These are phyloP conservation scores for Debaryomycetaceae sp. DNA, from an alignment of 1,139 yeast genomes.

Conservation along the genomic window DNA sequence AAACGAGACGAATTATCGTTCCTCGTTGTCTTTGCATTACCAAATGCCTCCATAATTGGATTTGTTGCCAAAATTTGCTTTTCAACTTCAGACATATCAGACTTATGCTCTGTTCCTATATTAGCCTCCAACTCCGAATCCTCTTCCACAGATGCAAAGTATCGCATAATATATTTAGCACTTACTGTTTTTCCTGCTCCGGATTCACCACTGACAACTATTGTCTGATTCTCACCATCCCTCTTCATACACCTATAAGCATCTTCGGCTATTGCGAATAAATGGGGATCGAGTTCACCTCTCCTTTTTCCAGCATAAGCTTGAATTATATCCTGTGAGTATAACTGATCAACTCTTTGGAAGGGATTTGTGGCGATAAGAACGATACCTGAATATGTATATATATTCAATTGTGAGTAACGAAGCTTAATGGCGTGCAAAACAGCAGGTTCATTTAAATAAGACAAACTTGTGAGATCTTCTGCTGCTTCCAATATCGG, in stretches of 20 bases:
- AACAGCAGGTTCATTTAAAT: slow-evolving; percentile 94
- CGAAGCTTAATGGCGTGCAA: slow-evolving; percentile 90
- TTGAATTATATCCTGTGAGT: slow-evolving; percentile 88
- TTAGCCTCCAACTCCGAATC: slow-evolving; percentile 36
- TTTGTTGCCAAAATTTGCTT: slow-evolving; percentile 94
- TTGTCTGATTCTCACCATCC: slow-evolving; percentile 84
- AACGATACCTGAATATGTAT: slow-evolving; percentile 96
- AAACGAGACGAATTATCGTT: slow-evolving; percentile 97
- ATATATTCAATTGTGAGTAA: slow-evolving; percentile 83
- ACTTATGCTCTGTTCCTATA: slow-evolving; percentile 43
- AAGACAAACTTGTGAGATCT: slow-evolving; percentile 87
- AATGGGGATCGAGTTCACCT: slow-evolving; percentile 94
- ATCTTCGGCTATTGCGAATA: slow-evolving; percentile 97
- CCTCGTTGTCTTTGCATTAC: slow-evolving; percentile 96
- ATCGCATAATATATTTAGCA: slow-evolving; percentile 96
- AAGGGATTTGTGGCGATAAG: slow-evolving; percentile 96
- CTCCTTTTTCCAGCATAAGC: slow-evolving; percentile 90
- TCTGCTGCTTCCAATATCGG: slow-evolving; percentile 92
- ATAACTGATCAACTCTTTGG: slow-evolving; percentile 85
- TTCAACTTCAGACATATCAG: slow-evolving; percentile 88
- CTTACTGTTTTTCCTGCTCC: slow-evolving; percentile 99
- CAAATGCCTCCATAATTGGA: slow-evolving; percentile 98
- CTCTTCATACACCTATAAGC: slow-evolving; percentile 95
- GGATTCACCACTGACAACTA: slow-evolving; percentile 95
- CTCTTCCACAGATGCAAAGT: slow-evolving; percentile 92